Evolutionary conservation across 169 alveolate species (phyloP).

Genomic region (Plasmodium knowlesi): DNA sequence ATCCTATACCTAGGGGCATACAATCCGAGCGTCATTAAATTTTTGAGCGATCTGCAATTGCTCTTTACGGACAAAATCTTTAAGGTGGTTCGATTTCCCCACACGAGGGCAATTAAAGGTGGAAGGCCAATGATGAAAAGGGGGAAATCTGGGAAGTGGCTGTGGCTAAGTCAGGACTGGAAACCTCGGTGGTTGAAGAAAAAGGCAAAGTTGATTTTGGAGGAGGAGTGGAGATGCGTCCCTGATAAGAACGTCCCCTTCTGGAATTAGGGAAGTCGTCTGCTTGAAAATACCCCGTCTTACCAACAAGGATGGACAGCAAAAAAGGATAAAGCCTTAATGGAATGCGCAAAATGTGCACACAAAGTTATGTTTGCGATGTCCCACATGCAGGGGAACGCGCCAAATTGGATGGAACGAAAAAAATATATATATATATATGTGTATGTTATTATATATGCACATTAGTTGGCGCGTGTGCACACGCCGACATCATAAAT

Average conservation of each 20-base stretch:
- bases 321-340: background rate
- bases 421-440: too few species aligned
- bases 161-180: conserved; percentile 76
- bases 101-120: conserved; percentile 67
- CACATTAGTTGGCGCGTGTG: background rate
- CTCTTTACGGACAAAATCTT: conserved; percentile 60
- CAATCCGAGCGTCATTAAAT: conserved; percentile 18
- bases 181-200: conserved; percentile 73
- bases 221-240: conserved; percentile 73
- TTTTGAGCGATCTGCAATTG: conserved; percentile 50
- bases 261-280: conserved; percentile 45
- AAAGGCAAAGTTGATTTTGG: conserved; percentile 58
- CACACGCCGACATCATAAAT: background rate
- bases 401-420: background rate
- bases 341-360: background rate
- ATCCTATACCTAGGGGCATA: conserved; percentile 67
- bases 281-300: background rate
- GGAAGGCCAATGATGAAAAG: conserved; percentile 76
- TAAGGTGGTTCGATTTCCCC: conserved; percentile 54
- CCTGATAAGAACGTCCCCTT: conserved; percentile 75
- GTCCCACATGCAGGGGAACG: background rate
- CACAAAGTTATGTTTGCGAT: background rate
- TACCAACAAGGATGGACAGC: background rate
- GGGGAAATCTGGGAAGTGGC: conserved; percentile 76
- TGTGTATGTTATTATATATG: background rate